Evolutionary conservation across 2,329 filamentous ascomycete genomes (phyloP).

Genomic region (Arthroderma sp.): DNA sequence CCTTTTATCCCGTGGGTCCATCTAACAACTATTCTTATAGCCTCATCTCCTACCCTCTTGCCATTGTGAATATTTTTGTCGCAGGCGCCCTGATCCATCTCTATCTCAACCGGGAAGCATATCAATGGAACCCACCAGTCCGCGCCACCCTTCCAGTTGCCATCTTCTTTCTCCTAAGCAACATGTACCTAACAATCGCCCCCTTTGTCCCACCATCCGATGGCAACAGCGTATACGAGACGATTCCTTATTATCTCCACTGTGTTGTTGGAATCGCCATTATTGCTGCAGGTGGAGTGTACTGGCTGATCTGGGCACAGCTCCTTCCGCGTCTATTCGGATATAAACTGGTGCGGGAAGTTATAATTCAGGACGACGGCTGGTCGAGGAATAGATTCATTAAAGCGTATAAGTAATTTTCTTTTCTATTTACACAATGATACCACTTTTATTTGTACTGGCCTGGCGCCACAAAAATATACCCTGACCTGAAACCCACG

Average conservation of each 20-base stretch:
- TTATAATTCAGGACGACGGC: constrained; percentile 8
- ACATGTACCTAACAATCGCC: constrained; percentile 47
- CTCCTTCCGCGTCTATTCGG: constrained; percentile 6
- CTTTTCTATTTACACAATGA: neutral
- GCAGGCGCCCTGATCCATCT: constrained; percentile 41
- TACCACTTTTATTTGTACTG: neutral
- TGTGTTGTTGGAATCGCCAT: constrained; percentile 36
- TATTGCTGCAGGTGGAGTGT: constrained; percentile 32
- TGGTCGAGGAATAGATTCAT: constrained; percentile 7
- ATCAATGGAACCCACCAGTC: constrained; percentile 42
- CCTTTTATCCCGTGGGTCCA: constrained; percentile 26
- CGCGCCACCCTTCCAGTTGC: constrained; percentile 42
- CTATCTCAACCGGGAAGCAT: constrained; percentile 12
- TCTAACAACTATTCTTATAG: neutral
- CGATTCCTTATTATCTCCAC: constrained; percentile 36
- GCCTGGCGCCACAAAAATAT: neutral
- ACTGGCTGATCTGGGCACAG: constrained; percentile 25
- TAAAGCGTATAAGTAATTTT: neutral
- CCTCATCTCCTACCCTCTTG: constrained; percentile 14
- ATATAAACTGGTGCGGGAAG: constrained; percentile 7
- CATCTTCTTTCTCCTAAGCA: constrained; percentile 47
- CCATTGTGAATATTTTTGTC: constrained; percentile 18
- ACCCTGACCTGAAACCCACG: neutral
- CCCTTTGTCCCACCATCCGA: constrained; percentile 39
- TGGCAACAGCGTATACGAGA: constrained; percentile 33